phyloP scores from a whole-genome alignment of 768 basidiomycete genomes.

The Sutorius australiensis region DNA sequence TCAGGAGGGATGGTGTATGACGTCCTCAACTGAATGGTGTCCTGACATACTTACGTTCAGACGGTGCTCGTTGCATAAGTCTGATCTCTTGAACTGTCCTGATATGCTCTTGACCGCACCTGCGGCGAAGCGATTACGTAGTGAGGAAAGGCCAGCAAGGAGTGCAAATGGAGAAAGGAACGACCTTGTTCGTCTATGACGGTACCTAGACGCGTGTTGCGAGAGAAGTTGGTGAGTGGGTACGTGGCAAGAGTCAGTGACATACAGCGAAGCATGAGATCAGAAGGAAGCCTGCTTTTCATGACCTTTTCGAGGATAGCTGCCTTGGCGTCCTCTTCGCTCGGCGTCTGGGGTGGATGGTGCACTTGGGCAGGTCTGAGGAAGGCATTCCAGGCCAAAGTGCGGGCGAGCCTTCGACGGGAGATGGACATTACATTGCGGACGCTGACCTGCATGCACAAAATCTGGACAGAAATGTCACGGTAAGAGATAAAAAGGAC shows the following conservation, averaged over 20 bases:
- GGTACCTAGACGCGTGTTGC: conserved; percentile 56
- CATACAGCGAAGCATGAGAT: conserved; percentile 89
- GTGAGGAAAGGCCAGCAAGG: conserved; percentile 7
- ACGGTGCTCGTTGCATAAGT: conserved; percentile 82
- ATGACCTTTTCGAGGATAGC: conserved; percentile 81
- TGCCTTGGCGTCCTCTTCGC: conserved; percentile 68
- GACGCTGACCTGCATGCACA: conserved; percentile 35
- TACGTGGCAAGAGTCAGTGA: conserved; percentile 19
- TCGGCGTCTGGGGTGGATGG: conserved; percentile 27
- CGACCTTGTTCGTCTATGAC: conserved; percentile 80
- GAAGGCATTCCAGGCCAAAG: conserved; percentile 29
- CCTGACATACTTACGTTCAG: conserved; percentile 67
- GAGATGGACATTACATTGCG: conserved; percentile 37
- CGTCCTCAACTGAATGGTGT: conserved; percentile 8
- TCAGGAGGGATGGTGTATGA: conserved; percentile 23
- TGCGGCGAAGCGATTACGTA: conserved; percentile 36
- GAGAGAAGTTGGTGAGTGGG: conserved; percentile 8
- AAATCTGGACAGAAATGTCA: background rate
- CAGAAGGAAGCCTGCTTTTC: conserved; percentile 83
- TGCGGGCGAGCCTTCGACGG: background rate
- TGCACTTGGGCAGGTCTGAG: conserved; percentile 1
- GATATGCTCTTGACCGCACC: conserved; percentile 85
- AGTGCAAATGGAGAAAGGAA: conserved; percentile 19
- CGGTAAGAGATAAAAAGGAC: conserved; percentile 18
- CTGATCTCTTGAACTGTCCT: conserved; percentile 86